A percentile compares a stretch with the other conserved stretches of the same genome.
These are phyloP conservation scores for Ganoderma lucidum DNA, from an alignment of 1,284 basidiomycete species.

Conservation along the genomic window DNA sequence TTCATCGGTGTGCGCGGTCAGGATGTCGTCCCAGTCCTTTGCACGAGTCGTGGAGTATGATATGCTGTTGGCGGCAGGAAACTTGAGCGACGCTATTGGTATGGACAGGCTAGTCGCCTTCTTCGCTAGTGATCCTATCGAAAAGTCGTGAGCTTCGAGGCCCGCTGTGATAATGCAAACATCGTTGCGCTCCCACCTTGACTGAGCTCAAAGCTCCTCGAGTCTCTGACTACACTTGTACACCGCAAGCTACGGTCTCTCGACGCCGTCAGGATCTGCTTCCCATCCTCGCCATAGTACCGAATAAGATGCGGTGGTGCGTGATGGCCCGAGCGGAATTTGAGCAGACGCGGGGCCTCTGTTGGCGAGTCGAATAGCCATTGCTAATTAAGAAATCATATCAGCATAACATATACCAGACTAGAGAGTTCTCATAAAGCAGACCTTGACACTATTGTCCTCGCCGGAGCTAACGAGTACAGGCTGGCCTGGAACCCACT, in stretches of 20 bases:
- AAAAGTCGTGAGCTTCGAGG: conserved; percentile 8
- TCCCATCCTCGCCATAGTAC: conserved; percentile 97
- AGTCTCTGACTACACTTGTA: conserved; percentile 94
- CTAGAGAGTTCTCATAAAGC: background rate
- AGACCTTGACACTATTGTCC: conserved; percentile 93
- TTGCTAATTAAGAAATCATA: conserved; percentile 61
- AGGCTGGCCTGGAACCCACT: conserved; percentile 93
- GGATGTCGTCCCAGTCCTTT: conserved; percentile 98
- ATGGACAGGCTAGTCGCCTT: conserved; percentile 86
- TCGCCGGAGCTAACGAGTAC: conserved; percentile 87
- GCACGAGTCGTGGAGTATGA: conserved; percentile 84
- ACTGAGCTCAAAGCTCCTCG: conserved; percentile 92
- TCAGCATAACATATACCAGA: background rate
- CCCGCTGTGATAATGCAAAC: background rate
- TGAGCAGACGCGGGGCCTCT: conserved; percentile 86
- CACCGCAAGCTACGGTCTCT: conserved; percentile 89
- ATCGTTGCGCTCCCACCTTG: conserved; percentile 67
- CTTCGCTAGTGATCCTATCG: conserved; percentile 80
- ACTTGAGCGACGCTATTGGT: conserved; percentile 83
- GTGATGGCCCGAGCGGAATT: conserved; percentile 93
- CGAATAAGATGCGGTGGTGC: conserved; percentile 91
- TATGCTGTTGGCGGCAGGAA: conserved; percentile 79
- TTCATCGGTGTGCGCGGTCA: conserved; percentile 90
- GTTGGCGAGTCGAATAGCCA: conserved; percentile 97
- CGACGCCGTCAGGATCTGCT: conserved; percentile 90